phyloP scores from a whole-genome alignment of 495 filamentous ascomycete species.

The Podospora tetraspora region DNA sequence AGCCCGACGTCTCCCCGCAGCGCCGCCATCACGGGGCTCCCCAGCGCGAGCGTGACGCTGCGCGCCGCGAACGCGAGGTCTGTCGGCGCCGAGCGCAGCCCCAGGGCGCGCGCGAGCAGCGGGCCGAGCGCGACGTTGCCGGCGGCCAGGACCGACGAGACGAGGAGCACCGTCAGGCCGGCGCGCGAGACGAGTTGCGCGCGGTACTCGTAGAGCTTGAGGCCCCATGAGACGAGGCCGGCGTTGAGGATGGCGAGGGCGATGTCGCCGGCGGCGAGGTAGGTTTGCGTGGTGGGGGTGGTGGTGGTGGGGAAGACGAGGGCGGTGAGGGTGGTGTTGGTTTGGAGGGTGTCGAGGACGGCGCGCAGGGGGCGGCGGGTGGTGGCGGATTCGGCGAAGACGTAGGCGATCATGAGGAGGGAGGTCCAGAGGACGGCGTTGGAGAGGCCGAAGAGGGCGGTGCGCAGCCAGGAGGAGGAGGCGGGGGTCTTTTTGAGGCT shows the following conservation, averaged over 20 bases:
- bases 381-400: constrained; percentile 31
- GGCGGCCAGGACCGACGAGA: constrained; percentile 29
- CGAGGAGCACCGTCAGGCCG: constrained; percentile 33
- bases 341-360: constrained; percentile 33
- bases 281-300: background rate
- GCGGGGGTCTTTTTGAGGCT: constrained; percentile 25
- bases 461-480: constrained; percentile 19
- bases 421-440: constrained; percentile 43
- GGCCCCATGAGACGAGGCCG: constrained; percentile 41
- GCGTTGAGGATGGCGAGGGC: constrained; percentile 40
- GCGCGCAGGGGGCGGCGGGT: constrained; percentile 19
- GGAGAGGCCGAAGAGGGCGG: constrained; percentile 29
- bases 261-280: constrained; percentile 41
- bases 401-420: constrained; percentile 36
- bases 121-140: constrained; percentile 36
- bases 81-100: constrained; percentile 25
- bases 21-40: constrained; percentile 33
- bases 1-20: constrained; percentile 38
- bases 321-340: constrained; percentile 31
- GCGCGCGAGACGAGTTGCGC: constrained; percentile 34
- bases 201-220: constrained; percentile 47
- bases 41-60: constrained; percentile 41
- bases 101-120: constrained; percentile 29
- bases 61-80: constrained; percentile 42
- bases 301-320: constrained; percentile 24